Conservation (phyloP, 2,329 filamentous ascomycete species). For the Xylariaceae sp. region DNA sequence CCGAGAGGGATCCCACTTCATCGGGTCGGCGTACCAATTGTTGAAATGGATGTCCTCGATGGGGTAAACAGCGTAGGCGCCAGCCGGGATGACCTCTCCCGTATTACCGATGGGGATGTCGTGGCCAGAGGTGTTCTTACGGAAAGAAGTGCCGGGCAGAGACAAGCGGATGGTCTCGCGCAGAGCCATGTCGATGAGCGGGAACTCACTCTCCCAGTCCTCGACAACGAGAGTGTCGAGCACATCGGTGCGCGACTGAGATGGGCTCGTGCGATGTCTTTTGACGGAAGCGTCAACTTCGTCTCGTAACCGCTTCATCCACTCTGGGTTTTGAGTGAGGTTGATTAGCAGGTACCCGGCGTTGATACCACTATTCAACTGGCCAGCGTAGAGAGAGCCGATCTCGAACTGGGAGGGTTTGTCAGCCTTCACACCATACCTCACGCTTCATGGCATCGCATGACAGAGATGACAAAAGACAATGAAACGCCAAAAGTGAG, state of each 20-base stretch:
- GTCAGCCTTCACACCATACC: constrained; percentile 4
- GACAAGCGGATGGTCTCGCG: constrained; percentile 50
- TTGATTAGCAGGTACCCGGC: constrained; percentile 47
- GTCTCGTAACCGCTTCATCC: constrained; percentile 40
- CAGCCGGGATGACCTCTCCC: constrained; percentile 44
- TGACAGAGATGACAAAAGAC: background rate
- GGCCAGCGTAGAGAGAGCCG: constrained; percentile 50
- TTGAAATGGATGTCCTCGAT: constrained; percentile 44
- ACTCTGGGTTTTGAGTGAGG: constrained; percentile 41
- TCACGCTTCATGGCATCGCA: background rate
- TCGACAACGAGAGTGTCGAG: constrained; percentile 43
- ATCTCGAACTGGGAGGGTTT: constrained; percentile 40
- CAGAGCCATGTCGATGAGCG: constrained; percentile 45
- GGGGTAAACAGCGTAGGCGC: constrained; percentile 42
- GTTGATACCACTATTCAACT: constrained; percentile 52
- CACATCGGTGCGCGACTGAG: constrained; percentile 32
- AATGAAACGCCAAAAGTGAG: background rate
- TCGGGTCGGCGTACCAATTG: constrained; percentile 38
- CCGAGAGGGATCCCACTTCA: constrained; percentile 41
- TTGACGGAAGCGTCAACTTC: constrained; percentile 43
- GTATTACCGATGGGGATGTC: constrained; percentile 41
- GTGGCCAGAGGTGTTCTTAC: constrained; percentile 44
- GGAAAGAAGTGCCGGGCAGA: constrained; percentile 42
- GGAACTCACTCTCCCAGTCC: constrained; percentile 52
- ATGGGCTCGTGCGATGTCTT: constrained; percentile 34